Percentiles rank a stretch among this genome's conserved stretches.
These are phyloP conservation scores for Dichotomopilus funicola DNA, from an alignment of 2,329 filamentous ascomycete species.

Conservation along the genomic window DNA sequence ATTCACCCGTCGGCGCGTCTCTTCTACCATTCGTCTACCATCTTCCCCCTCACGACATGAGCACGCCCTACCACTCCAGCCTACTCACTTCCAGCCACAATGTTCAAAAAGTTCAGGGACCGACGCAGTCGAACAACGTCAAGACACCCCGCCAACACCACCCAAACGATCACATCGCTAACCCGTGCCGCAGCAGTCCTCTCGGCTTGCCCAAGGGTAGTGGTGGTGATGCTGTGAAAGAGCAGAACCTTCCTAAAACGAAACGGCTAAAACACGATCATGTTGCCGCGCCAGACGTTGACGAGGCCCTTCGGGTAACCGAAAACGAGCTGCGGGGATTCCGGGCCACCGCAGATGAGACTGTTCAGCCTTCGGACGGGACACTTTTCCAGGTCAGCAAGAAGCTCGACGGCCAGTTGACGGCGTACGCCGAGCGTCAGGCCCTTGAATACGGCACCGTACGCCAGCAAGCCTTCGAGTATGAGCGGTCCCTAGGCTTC, in stretches of 20 bases:
- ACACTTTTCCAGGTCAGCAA: background rate
- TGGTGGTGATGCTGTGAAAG: background rate
- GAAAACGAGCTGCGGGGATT: background rate
- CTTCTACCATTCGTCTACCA: background rate
- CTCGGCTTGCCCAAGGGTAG: background rate
- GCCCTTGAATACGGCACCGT: slow-evolving; percentile 8
- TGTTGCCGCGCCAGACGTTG: background rate
- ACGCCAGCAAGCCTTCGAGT: background rate
- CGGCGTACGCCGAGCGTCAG: background rate
- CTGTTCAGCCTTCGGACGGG: background rate
- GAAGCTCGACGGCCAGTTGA: background rate
- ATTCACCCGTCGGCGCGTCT: background rate
- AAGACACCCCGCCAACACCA: slow-evolving; percentile 14
- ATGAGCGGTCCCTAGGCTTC: slow-evolving; percentile 15
- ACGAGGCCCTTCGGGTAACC: background rate
- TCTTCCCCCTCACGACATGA: background rate
- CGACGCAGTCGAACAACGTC: slow-evolving; percentile 16
- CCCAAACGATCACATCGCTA: slow-evolving; percentile 9
- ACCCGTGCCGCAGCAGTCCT: slow-evolving; percentile 14
- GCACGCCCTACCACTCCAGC: background rate
- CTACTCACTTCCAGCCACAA: slow-evolving; percentile 5
- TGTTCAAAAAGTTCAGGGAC: slow-evolving; percentile 15
- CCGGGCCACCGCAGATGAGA: background rate
- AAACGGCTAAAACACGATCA: background rate
- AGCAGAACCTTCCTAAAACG: background rate